These are phyloP conservation scores for Salix purpurea DNA, from an alignment of 345 rosid species.

Conservation along the genomic window DNA sequence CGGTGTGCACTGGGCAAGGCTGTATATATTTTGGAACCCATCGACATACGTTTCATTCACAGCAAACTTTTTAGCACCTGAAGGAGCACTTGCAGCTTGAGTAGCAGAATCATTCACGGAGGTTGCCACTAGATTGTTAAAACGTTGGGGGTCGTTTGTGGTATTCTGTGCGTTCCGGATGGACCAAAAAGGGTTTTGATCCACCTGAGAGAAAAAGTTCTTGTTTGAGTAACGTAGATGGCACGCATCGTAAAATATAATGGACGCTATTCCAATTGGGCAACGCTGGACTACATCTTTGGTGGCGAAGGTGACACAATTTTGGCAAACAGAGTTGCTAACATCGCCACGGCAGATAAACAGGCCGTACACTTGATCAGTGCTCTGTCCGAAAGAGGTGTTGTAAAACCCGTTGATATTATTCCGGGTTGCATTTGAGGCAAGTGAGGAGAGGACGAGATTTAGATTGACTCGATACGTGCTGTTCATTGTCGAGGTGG, in stretches of 20 bases:
- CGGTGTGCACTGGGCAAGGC: constrained; percentile 50
- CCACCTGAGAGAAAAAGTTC: constrained; percentile 22
- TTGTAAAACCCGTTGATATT: background rate
- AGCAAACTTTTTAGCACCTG: constrained; percentile 34
- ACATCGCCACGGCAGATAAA: constrained; percentile 21
- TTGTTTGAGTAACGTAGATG: constrained; percentile 44
- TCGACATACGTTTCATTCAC: background rate
- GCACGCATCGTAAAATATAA: constrained; percentile 42
- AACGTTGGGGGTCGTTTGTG: background rate
- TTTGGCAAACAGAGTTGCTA: constrained; percentile 14
- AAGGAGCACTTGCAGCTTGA: constrained; percentile 16
- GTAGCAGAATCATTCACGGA: constrained; percentile 1
- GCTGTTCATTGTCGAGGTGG: background rate
- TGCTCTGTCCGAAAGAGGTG: background rate
- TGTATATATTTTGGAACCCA: constrained; percentile 25
- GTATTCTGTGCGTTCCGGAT: background rate
- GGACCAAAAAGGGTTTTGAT: rapidly evolving
- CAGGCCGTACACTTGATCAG: constrained; percentile 7
- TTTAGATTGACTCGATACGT: constrained; percentile 10
- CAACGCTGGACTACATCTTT: constrained; percentile 18
- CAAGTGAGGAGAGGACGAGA: constrained; percentile 10
- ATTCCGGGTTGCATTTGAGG: background rate
- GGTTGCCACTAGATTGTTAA: constrained; percentile 3
- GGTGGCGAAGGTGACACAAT: constrained; percentile 32
- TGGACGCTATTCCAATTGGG: constrained; percentile 22